Evolutionary conservation across 768 basidiomycete species (phyloP), one percentile per base, ranked within the genome.

Genomic region (Pisolithus marmoratus): DNA sequence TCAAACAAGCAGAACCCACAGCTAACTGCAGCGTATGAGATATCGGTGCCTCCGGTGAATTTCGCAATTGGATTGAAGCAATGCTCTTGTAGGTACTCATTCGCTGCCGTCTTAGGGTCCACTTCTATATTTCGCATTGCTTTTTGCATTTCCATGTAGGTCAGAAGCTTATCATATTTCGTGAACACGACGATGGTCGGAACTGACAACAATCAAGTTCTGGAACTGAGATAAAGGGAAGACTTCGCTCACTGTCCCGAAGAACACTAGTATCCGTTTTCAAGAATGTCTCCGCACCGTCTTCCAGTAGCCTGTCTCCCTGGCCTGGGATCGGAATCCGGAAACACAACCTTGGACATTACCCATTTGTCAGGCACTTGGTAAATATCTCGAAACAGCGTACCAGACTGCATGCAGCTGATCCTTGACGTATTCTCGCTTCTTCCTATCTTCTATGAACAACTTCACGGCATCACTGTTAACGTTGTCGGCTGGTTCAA

Each of bases 391-490:
- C 19, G 11, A 3, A 4, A 37, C 15, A 4, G n/a, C 50, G 3
- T 23, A 59, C 58, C 58, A 59, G 24, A 59, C 37, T 38, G 58
- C 58, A 48, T 59, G 58, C 4, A 59, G 8, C 22, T 45, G 46
- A 8, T 59, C 44, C 17, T 37, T 49, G 38, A 52, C 14, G 22
- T 9, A 8, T 19, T 34, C 24, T 40, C 24, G 29, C 3, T 31
- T n/a, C 15, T 26, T 51, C 24, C 53, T 36, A n/a, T 22, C 9
- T 14, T 56, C 1, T 23, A 59, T 59, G 27, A 59, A 59, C 4
- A 41, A 19, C n/a, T 43, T 42, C 6, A 59, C 49, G 19, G 38
- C 46, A 8, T 44, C 11, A 23, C 46, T 15, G 24, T 47, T 59
- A 11, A 36, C 31, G 17, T 15, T 2, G 8, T 54, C 52, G 3